These are phyloP conservation scores for Aquanectria penicillioides DNA, from an alignment of 2,329 filamentous ascomycete genomes.

Conservation along the genomic window DNA sequence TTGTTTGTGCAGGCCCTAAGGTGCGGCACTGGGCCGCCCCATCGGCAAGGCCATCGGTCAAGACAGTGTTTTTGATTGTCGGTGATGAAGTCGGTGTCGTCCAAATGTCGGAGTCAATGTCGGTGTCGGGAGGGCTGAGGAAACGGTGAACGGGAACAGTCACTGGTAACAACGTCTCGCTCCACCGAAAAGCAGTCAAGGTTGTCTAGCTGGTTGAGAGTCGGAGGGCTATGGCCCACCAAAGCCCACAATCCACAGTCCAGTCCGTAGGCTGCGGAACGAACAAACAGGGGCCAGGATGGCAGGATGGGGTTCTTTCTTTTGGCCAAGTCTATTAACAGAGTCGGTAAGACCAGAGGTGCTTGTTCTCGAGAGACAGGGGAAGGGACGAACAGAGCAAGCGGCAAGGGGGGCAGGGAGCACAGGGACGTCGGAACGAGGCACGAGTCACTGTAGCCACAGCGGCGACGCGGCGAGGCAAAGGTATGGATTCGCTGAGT, in stretches of 20 bases:
- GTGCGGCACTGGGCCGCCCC: slow-evolving; percentile 29
- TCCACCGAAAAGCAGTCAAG: slow-evolving; percentile 36
- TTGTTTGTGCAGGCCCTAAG: slow-evolving; percentile 36
- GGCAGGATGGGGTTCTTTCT: neutral
- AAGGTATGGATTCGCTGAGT: slow-evolving; percentile 10
- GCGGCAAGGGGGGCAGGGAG: neutral
- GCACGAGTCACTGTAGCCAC: slow-evolving; percentile 9
- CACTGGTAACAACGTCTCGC: slow-evolving; percentile 17
- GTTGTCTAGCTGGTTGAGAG: slow-evolving; percentile 33
- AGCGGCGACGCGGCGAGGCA: slow-evolving; percentile 12
- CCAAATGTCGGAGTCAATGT: slow-evolving; percentile 37
- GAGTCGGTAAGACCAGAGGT: neutral
- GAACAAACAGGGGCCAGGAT: slow-evolving; percentile 24
- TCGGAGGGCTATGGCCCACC: slow-evolving; percentile 31
- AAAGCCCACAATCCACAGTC: slow-evolving; percentile 14
- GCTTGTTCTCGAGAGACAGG: neutral
- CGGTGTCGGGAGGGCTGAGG: slow-evolving; percentile 36
- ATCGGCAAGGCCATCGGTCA: slow-evolving; percentile 39
- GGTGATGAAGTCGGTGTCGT: slow-evolving; percentile 39
- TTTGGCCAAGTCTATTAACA: slow-evolving; percentile 6
- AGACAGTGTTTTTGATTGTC: slow-evolving; percentile 30
- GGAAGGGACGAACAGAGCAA: neutral
- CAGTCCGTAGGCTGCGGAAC: slow-evolving; percentile 18
- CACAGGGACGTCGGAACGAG: slow-evolving; percentile 13
- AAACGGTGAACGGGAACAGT: slow-evolving; percentile 33